Base-by-base conservation (phyloP, 148 eudicot species). In the Bassia scoparia region DNA sequence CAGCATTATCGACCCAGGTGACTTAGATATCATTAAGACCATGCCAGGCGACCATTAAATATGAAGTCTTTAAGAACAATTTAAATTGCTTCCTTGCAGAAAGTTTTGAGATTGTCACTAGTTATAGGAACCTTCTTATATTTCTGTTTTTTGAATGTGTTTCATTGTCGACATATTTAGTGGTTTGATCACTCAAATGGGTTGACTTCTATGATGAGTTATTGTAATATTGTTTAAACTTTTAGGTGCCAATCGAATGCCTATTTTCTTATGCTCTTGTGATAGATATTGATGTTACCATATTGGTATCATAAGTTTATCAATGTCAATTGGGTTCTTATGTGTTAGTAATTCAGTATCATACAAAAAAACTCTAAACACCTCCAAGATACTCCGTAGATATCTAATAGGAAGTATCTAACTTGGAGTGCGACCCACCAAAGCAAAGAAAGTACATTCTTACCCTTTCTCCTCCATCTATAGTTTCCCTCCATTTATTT, bases 11-110 rank as follows among this genome's bases (percentile, higher is more conserved):
- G 86, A 88, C 35, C 82, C 91, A 50, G 91, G 91, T 79, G 91
- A 88, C 76, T 88, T 89, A 7, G 91, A 88, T 76, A 88, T 88
- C 74, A 88, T 88, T 52, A 88, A 88, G 86, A 84, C 44, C 78
- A 76, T 88, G 86, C 89, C 90, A 9, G 74, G 80, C 26, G 87
- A 85, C 71, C 83, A 83, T 35, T 84, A 53, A 82, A 38, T 29
- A 46, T 37, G 68, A 29, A 21, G 31, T 14, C 21, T 31, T 35
- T 49, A 33, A 37, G 74, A 50, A 26, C 4, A 1, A 33, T 63
- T 58, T 43, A 41, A 27, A 49, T 67, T 68, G 71, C 29, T 49
- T 68, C 55, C 34, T 56, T 55, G 66, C 76, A 59, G 76, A 66
- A 50, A 75, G 61, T 74, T 79, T 79, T 79, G 76, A 52, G 64